Percentiles rank a stretch among this genome's conserved stretches.
These are phyloP conservation scores for Podila epicladia DNA, from an alignment of 192 early-diverging fungal genomes.

Conservation along the genomic window DNA sequence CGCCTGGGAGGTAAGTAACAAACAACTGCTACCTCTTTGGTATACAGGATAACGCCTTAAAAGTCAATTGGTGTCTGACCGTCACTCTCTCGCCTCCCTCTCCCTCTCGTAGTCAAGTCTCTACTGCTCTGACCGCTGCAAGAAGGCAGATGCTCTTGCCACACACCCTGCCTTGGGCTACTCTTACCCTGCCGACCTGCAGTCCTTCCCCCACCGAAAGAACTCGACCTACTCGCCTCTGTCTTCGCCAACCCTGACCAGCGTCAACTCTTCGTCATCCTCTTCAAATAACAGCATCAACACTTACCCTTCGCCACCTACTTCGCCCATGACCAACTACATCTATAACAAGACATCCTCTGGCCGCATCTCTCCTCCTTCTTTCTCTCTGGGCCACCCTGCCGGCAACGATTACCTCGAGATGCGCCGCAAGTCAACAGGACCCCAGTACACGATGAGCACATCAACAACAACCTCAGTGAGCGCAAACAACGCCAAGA, in stretches of 20 bases:
- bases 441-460: conserved; percentile 39
- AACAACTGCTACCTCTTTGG: not conserved
- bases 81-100: not conserved
- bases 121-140: conserved; percentile 52
- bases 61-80: not conserved
- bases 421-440: conserved; percentile 40
- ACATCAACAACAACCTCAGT: conserved; percentile 24
- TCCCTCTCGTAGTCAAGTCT: conserved; percentile 32
- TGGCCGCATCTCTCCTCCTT: conserved; percentile 46
- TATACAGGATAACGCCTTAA: not conserved
- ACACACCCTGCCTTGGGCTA: conserved; percentile 42
- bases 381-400: conserved; percentile 38
- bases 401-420: conserved; percentile 12
- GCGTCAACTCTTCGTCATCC: conserved; percentile 15
- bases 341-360: conserved; percentile 44
- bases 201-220: conserved; percentile 39
- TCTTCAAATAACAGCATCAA: not conserved
- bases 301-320: conserved; percentile 39
- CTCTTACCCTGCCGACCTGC: conserved; percentile 38
- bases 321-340: conserved; percentile 46
- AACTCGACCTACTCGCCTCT: conserved; percentile 16
- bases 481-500: conserved; percentile 18
- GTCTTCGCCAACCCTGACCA: conserved; percentile 42
- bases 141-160: conserved; percentile 47
- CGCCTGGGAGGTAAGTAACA: conserved; percentile 43